Evolutionary conservation across 352 stramenopile species (phyloP).

Genomic region (Pythium sukuiense): DNA sequence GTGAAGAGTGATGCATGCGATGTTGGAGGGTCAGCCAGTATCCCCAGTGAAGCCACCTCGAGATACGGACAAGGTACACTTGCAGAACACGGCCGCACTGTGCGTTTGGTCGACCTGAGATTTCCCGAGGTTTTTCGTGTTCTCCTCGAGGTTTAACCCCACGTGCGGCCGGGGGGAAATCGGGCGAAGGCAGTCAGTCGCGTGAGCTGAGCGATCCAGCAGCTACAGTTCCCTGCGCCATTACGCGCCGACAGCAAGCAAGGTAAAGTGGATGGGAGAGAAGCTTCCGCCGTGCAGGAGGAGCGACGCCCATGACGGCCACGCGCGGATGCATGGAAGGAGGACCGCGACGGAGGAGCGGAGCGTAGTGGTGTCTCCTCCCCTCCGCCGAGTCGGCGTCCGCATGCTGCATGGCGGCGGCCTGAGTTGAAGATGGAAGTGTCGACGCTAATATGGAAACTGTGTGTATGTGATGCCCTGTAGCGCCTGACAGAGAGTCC

Average conservation of each 20-base stretch:
- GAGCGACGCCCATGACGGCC: no score
- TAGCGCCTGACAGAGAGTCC: constrained; percentile 9
- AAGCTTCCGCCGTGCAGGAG: no score
- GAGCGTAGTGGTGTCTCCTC: not conserved
- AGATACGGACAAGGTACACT: constrained; percentile 5
- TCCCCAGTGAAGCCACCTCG: not conserved
- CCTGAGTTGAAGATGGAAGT: not conserved
- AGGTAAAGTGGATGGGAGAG: constrained; percentile 15
- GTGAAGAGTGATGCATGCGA: no score
- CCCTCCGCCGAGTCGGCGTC: not conserved
- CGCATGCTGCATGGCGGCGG: not conserved
- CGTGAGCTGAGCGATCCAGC: constrained; percentile 10
- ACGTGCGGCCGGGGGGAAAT: constrained; percentile 29
- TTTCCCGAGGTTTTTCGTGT: constrained; percentile 25
- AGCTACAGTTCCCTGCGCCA: constrained; percentile 10
- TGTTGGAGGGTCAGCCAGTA: no score
- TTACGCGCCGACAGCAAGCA: constrained; percentile 12
- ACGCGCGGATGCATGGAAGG: not conserved
- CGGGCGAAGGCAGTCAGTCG: constrained; percentile 24
- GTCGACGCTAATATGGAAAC: not conserved
- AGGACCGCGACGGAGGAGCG: not conserved
- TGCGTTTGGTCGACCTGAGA: constrained; percentile 23
- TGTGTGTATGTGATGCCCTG: constrained; percentile 4
- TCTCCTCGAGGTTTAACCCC: constrained; percentile 28
- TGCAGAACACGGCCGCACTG: constrained; percentile 11